A percentile compares a stretch with the other conserved stretches of the same genome.
phyloP scores from a whole-genome alignment of 2,329 filamentous ascomycete species.

The Zasmidium cellare region DNA sequence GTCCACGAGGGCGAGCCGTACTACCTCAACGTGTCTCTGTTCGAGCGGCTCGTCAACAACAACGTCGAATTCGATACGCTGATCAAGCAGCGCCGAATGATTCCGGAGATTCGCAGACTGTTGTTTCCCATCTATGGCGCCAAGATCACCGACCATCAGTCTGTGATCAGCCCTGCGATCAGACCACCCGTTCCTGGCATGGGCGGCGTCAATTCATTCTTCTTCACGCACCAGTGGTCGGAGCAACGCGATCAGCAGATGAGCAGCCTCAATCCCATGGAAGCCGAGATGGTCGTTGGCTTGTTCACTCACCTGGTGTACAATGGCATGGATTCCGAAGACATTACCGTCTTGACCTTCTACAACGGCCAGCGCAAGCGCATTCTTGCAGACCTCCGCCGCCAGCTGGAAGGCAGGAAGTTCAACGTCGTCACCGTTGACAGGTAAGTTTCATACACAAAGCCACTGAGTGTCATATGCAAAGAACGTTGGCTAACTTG shows the following conservation, averaged over 20 bases:
- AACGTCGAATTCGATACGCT: slow-evolving; percentile 64
- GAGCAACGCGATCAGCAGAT: slow-evolving; percentile 64
- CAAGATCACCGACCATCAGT: slow-evolving; percentile 58
- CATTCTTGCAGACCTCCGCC: slow-evolving; percentile 54
- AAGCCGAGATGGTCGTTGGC: slow-evolving; percentile 73
- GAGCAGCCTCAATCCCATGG: slow-evolving; percentile 68
- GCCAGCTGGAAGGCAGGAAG: slow-evolving; percentile 28
- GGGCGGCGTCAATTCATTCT: slow-evolving; percentile 60
- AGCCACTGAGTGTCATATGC: no score
- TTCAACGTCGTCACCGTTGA: slow-evolving; percentile 75
- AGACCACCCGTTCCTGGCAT: slow-evolving; percentile 61
- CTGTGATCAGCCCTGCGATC: slow-evolving; percentile 47
- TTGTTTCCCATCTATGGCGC: slow-evolving; percentile 62
- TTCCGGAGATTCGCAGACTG: slow-evolving; percentile 64
- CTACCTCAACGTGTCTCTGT: slow-evolving; percentile 72
- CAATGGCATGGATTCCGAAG: slow-evolving; percentile 60
- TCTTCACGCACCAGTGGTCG: slow-evolving; percentile 64
- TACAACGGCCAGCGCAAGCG: slow-evolving; percentile 80
- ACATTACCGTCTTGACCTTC: slow-evolving; percentile 82
- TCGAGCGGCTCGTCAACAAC: slow-evolving; percentile 73
- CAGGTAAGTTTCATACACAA: slow-evolving; percentile 33
- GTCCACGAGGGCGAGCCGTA: slow-evolving; percentile 62
- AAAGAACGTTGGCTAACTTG: no score
- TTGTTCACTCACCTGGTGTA: slow-evolving; percentile 71
- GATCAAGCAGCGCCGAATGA: slow-evolving; percentile 70